Percentiles rank a stretch among this genome's conserved stretches.
Evolutionary conservation across 768 basidiomycete genomes (phyloP).

Genomic region (Russula earlei): DNA sequence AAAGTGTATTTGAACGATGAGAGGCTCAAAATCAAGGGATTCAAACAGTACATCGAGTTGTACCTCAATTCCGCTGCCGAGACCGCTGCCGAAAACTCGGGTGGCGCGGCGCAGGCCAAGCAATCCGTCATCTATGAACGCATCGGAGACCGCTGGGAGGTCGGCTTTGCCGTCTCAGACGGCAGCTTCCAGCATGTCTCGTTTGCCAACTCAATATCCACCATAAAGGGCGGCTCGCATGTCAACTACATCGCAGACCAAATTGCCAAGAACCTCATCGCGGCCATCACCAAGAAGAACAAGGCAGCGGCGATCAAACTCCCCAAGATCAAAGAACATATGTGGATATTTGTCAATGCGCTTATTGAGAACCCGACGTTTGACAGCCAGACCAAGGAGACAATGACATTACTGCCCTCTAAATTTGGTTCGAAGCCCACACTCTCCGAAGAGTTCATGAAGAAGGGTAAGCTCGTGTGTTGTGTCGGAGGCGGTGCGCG

Average conservation of each 20-base stretch:
- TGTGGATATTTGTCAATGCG: conserved; percentile 97
- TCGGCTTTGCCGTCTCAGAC: conserved; percentile 90
- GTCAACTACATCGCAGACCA: conserved; percentile 81
- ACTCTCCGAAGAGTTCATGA: conserved; percentile 88
- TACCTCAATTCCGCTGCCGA: conserved; percentile 74
- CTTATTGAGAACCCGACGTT: conserved; percentile 97
- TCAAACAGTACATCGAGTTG: conserved; percentile 96
- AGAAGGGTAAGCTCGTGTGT: conserved; percentile 58
- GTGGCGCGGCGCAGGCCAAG: conserved; percentile 72
- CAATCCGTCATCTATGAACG: conserved; percentile 76
- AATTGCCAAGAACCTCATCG: conserved; percentile 74
- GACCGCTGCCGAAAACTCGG: conserved; percentile 56
- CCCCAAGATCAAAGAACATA: conserved; percentile 91
- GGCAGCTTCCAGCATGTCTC: conserved; percentile 90
- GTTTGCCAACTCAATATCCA: conserved; percentile 96
- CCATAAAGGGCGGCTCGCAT: conserved; percentile 93
- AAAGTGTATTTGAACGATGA: conserved; percentile 94
- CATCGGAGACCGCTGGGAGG: conserved; percentile 80
- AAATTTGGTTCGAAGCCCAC: conserved; percentile 88
- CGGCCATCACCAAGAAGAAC: conserved; percentile 91
- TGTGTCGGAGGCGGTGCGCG: background rate
- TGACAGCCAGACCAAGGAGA: conserved; percentile 99
- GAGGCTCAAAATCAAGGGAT: conserved; percentile 83
- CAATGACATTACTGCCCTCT: conserved; percentile 71
- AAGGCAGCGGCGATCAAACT: conserved; percentile 92